A percentile compares a stretch with the other conserved stretches of the same genome.
Conservation (phyloP, 805 yeast genomes). For the Candida endomychidarum region DNA sequence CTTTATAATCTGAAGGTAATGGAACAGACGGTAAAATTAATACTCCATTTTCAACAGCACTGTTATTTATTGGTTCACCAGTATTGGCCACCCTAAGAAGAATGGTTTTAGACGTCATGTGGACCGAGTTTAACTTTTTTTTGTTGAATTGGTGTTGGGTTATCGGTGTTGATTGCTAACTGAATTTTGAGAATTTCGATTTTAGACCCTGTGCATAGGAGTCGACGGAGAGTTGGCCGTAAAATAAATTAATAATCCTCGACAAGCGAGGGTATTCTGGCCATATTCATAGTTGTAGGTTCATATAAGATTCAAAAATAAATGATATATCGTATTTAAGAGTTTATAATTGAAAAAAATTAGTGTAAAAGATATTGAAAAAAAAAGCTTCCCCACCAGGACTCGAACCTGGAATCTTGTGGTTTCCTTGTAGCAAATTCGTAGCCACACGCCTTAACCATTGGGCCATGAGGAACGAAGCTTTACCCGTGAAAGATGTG, state of each 20-base stretch:
- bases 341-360: too few relatives aligned
- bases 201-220: not conserved
- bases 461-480: constrained; percentile 55
- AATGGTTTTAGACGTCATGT: constrained; percentile 25
- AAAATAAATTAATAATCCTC: too few relatives aligned
- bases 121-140: too few relatives aligned
- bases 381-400: constrained; percentile 51
- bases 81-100: constrained; percentile 46
- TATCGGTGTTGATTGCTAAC: constrained; percentile 3
- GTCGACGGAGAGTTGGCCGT: too few relatives aligned
- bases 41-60: constrained; percentile 45
- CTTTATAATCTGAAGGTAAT: constrained; percentile 28
- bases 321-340: too few relatives aligned
- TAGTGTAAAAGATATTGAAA: constrained; percentile 14
- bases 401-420: constrained; percentile 54
- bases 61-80: constrained; percentile 47
- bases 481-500: constrained; percentile 16
- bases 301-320: too few relatives aligned
- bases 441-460: constrained; percentile 55
- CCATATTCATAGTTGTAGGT: too few relatives aligned
- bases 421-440: constrained; percentile 43
- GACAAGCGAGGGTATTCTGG: too few relatives aligned
- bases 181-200: not conserved
- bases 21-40: constrained; percentile 50
- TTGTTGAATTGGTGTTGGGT: too few relatives aligned